Evolutionary conservation across 2,329 filamentous ascomycete species (phyloP), one percentile per base, ranked within the genome.

Genomic region (Plectosphaerella sp.): DNA sequence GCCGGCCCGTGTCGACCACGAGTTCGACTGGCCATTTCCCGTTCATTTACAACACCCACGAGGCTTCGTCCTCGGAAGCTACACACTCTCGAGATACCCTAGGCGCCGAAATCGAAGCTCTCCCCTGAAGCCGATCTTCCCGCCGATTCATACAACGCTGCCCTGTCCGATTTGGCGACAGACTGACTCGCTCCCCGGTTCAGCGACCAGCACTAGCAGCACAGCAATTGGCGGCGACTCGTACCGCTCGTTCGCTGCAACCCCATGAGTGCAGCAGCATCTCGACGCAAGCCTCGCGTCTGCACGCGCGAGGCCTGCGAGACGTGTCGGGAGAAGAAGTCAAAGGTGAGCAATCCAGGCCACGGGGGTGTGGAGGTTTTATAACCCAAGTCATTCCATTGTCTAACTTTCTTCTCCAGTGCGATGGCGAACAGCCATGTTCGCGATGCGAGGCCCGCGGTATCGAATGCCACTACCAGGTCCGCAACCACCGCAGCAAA

Each of bases 361-460:
- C n/a, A n/a, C n/a, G n/a, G n/a, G n/a, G n/a, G n/a, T n/a, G n/a
- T n/a, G n/a, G n/a, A n/a, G n/a, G n/a, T n/a, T n/a, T n/a, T n/a
- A n/a, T n/a, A n/a, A n/a, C 24, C 12, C 8, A 22, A 22, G 24
- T 9, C 18, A n/a, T 15, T 16, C 46, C 15, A 25, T 20, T 11
- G 8, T 16, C 36, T 16, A n/a, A 41, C 16, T 22, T n/a, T 10
- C 6, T 11, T 8, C 12, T 5, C 8, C 8, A 56, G 54, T 56
- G 54, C 16, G 45, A 56, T 20, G 52, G 54, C 4, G 43, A 25
- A 33, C 45, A 6, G 2, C 52, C 54, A 7, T 56, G 54, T 12
- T 45, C 47, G 11, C 28, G 52, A 46, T 49, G 52, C 20, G 10
- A 11, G 3, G 22, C 24, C 7, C 33, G 47, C 2, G 47, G 45